These are phyloP conservation scores for Pisolithus microcarpus DNA, from an alignment of 768 basidiomycete species.

Conservation along the genomic window DNA sequence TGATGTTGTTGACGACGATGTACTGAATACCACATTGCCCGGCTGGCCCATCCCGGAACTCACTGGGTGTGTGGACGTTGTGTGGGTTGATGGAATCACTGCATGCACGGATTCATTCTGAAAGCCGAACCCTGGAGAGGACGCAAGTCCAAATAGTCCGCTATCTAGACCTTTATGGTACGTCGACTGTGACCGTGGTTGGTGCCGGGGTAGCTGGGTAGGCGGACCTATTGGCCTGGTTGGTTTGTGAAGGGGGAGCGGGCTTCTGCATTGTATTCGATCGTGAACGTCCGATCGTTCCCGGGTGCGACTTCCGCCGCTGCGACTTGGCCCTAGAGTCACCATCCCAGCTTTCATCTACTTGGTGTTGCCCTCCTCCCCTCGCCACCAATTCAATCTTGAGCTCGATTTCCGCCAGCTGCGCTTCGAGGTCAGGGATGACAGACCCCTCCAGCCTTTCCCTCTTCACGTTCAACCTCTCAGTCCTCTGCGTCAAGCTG, in stretches of 20 bases:
- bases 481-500: slow-evolving; percentile 51
- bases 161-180: slow-evolving; percentile 17
- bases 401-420: slow-evolving; percentile 49
- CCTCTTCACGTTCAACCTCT: slow-evolving; percentile 55
- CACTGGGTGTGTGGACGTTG: slow-evolving; percentile 5
- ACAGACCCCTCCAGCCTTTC: slow-evolving; percentile 56
- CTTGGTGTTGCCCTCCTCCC: slow-evolving; percentile 16
- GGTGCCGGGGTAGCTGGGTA: slow-evolving; percentile 21
- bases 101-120: slow-evolving; percentile 7
- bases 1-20: slow-evolving; percentile 10
- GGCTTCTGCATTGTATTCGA: slow-evolving; percentile 6
- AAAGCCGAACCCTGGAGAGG: slow-evolving; percentile 13
- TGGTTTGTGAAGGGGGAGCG: slow-evolving; percentile 8
- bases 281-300: slow-evolving; percentile 20
- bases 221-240: slow-evolving; percentile 17
- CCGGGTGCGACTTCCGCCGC: slow-evolving; percentile 23
- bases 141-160: slow-evolving; percentile 6
- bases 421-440: slow-evolving; percentile 62
- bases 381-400: slow-evolving; percentile 45
- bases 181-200: slow-evolving; percentile 19
- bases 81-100: slow-evolving; percentile 12
- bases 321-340: slow-evolving; percentile 12
- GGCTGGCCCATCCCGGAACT: slow-evolving; percentile 3
- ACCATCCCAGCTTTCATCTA: slow-evolving; percentile 12
- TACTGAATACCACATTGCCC: slow-evolving; percentile 1